phyloP scores from a whole-genome alignment of 768 basidiomycete species.

The Hygrophoropsis aurantiaca region DNA sequence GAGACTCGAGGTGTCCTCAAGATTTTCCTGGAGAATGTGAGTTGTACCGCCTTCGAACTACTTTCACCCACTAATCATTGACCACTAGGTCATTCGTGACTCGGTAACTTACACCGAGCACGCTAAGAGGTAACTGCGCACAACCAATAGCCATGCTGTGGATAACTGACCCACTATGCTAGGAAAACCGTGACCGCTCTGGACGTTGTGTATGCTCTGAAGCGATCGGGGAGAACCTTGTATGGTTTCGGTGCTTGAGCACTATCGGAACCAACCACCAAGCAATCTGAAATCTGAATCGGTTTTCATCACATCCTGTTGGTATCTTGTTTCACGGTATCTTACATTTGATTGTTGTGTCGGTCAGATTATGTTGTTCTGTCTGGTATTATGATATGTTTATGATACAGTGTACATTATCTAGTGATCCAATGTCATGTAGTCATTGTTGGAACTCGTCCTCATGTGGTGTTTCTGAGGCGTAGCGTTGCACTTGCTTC shows the following conservation, averaged over 20 bases:
- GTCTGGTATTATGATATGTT: too few relatives aligned
- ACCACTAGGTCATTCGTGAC: conserved; percentile 78
- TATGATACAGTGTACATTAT: too few relatives aligned
- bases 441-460: too few relatives aligned
- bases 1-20: conserved; percentile 92
- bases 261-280: too few relatives aligned
- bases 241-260: conserved; percentile 78
- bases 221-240: conserved; percentile 74
- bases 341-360: too few relatives aligned
- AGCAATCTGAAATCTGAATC: too few relatives aligned
- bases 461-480: too few relatives aligned
- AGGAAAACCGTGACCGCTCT: conserved; percentile 87
- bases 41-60: conserved; percentile 34
- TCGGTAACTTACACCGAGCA: conserved; percentile 94
- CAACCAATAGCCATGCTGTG: background rate
- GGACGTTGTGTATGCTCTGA: conserved; percentile 77
- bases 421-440: too few relatives aligned
- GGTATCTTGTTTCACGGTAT: too few relatives aligned
- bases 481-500: too few relatives aligned
- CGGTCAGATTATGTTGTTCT: too few relatives aligned
- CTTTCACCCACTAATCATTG: conserved; percentile 5
- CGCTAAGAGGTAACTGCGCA: conserved; percentile 59
- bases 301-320: too few relatives aligned
- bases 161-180: conserved; percentile 2
- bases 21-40: conserved; percentile 81